phyloP scores from a whole-genome alignment of 1,284 basidiomycete species.

The Marasmius tenuissimus region DNA sequence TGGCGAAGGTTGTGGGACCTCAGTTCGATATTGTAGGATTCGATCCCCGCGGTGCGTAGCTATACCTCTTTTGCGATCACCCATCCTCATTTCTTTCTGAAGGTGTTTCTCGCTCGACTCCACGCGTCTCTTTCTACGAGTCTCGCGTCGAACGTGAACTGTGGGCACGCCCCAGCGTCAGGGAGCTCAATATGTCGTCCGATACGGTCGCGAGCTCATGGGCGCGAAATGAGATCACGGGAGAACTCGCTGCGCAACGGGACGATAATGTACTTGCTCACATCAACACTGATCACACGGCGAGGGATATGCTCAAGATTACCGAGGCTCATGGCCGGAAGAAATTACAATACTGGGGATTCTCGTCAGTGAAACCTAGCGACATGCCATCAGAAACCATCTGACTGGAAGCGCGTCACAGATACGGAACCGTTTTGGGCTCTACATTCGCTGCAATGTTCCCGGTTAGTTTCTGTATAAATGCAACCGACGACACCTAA shows the following conservation, averaged over 20 bases:
- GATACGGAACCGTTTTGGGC: slow-evolving; percentile 20
- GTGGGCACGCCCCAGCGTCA: not conserved
- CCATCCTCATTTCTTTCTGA: not conserved
- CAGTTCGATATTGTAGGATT: slow-evolving; percentile 33
- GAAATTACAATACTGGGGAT: slow-evolving; percentile 28
- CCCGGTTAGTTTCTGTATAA: slow-evolving; percentile 14
- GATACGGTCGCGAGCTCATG: slow-evolving; percentile 17
- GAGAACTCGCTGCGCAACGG: slow-evolving; percentile 20
- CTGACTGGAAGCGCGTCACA: not conserved
- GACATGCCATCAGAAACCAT: not conserved
- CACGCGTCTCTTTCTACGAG: not conserved
- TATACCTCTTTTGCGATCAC: not conserved
- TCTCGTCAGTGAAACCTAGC: slow-evolving; percentile 19
- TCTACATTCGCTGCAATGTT: slow-evolving; percentile 22
- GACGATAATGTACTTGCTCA: slow-evolving; percentile 13
- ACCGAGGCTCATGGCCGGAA: slow-evolving; percentile 22
- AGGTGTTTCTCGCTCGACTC: slow-evolving; percentile 12
- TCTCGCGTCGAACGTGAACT: slow-evolving; percentile 12
- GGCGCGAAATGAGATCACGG: slow-evolving; percentile 18
- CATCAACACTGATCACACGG: slow-evolving; percentile 25
- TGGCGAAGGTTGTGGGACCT: slow-evolving; percentile 20
- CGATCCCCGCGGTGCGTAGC: slow-evolving; percentile 27
- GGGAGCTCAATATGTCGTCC: slow-evolving; percentile 15
- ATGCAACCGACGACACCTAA: not conserved
- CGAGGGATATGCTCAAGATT: slow-evolving; percentile 28